A percentile compares a stretch with the other conserved stretches of the same genome.
These are phyloP conservation scores for Telopea speciosissima DNA, from an alignment of 177 flowering plant species.

Conservation along the genomic window DNA sequence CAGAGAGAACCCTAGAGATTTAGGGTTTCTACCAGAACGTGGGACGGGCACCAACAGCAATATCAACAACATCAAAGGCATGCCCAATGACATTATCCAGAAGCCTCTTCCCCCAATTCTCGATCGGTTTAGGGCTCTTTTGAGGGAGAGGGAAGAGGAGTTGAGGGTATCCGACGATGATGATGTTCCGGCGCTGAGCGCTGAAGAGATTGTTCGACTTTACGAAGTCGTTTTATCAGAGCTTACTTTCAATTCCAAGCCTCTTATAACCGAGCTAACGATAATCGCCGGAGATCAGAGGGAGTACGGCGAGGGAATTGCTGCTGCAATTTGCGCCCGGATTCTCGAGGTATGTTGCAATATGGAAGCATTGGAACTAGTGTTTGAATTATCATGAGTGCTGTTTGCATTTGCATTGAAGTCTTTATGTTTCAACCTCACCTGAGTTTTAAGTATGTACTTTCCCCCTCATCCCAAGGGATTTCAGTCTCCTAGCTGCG, in stretches of 20 bases:
- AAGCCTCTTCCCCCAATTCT: constrained; percentile 42
- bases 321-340: constrained; percentile 71
- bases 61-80: constrained; percentile 12
- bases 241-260: constrained; percentile 81
- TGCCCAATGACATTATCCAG: constrained; percentile 32
- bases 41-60: not conserved
- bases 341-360: constrained; percentile 69
- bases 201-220: constrained; percentile 60
- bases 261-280: constrained; percentile 90
- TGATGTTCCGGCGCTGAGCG: constrained; percentile 17
- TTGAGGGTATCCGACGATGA: constrained; percentile 26
- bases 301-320: constrained; percentile 70
- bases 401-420: not conserved
- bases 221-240: constrained; percentile 67
- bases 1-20: constrained; percentile 36
- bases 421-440: not conserved
- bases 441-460: no score
- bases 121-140: constrained; percentile 54
- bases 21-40: constrained; percentile 20
- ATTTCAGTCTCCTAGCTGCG: no score
- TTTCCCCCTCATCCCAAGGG: no score
- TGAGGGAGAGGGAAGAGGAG: constrained; percentile 61
- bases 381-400: not conserved
- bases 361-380: not conserved
- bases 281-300: constrained; percentile 89